phyloP scores from a whole-genome alignment of 1,284 basidiomycete species.

The Lignosus rhinocerotis region DNA sequence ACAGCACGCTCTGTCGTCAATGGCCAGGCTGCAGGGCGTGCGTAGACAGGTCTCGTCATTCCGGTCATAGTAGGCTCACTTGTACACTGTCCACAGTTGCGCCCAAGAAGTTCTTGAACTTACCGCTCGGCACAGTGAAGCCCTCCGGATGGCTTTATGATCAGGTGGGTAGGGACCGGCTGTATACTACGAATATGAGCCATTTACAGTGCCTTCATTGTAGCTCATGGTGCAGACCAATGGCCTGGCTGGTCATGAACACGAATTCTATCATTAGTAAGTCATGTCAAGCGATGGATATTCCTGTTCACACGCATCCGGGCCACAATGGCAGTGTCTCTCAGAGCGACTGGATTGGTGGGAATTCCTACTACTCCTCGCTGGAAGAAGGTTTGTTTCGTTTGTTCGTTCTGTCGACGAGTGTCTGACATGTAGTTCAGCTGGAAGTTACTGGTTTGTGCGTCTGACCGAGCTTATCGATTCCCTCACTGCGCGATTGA shows the following conservation, averaged over 20 bases:
- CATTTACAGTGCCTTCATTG: background rate
- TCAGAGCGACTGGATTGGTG: slow-evolving; percentile 56
- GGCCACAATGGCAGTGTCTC: slow-evolving; percentile 39
- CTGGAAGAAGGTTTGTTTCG: slow-evolving; percentile 50
- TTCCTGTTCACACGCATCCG: background rate
- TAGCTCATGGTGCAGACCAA: slow-evolving; percentile 54
- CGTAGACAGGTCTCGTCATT: background rate
- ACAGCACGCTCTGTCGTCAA: slow-evolving; percentile 5
- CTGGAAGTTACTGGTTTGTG: slow-evolving; percentile 64
- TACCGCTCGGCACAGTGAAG: slow-evolving; percentile 49
- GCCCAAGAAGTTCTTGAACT: slow-evolving; percentile 48
- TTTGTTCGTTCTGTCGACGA: background rate
- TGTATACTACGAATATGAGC: no score
- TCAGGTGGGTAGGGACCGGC: slow-evolving; percentile 37
- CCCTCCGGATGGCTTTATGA: slow-evolving; percentile 56
- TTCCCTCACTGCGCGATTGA: background rate
- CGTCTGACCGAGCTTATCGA: slow-evolving; percentile 24
- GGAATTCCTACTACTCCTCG: slow-evolving; percentile 49
- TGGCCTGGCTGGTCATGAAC: slow-evolving; percentile 55
- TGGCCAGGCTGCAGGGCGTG: slow-evolving; percentile 18
- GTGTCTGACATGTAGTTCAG: slow-evolving; percentile 29
- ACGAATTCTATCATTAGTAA: slow-evolving; percentile 58
- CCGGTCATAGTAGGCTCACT: background rate
- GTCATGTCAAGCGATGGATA: slow-evolving; percentile 3
- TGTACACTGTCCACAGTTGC: slow-evolving; percentile 38